phyloP scores from a whole-genome alignment of 1,284 basidiomycete species.

The Naganishia albida region DNA sequence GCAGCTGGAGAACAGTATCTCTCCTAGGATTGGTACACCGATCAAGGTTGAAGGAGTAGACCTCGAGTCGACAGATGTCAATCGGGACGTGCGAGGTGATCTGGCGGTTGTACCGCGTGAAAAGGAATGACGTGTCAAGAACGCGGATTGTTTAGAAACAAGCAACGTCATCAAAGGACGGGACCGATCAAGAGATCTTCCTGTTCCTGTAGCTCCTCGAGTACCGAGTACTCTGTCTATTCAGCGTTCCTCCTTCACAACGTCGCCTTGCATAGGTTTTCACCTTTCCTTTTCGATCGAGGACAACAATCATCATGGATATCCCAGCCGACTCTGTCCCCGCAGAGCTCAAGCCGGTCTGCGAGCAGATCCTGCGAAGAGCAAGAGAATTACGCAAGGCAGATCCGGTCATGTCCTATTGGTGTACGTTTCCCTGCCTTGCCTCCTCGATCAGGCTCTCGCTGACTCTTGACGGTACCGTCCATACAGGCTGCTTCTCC shows the following conservation, averaged over 20 bases:
- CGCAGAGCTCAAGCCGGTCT: conserved; percentile 58
- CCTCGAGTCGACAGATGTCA: no score
- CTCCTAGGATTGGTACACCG: no score
- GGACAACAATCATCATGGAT: conserved; percentile 4
- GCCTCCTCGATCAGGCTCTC: neutral
- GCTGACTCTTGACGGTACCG: conserved; percentile 4
- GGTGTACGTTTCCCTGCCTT: conserved; percentile 67
- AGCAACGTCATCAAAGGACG: neutral
- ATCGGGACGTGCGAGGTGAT: no score
- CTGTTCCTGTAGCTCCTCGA: no score
- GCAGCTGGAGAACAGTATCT: no score
- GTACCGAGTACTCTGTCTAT: no score
- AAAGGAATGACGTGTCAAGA: neutral
- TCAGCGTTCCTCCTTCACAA: neutral
- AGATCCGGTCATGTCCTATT: conserved; percentile 87
- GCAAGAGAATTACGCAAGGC: conserved; percentile 78
- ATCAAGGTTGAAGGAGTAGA: no score
- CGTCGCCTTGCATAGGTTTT: no score
- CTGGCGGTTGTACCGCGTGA: no score
- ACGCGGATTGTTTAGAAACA: neutral
- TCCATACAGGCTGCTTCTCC: conserved; percentile 72
- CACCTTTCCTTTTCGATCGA: no score
- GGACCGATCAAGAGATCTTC: no score
- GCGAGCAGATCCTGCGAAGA: conserved; percentile 77
- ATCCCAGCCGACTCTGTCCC: conserved; percentile 52